phyloP scores from a whole-genome alignment of 129 eudicot genomes.

The Lactuca sativa region DNA sequence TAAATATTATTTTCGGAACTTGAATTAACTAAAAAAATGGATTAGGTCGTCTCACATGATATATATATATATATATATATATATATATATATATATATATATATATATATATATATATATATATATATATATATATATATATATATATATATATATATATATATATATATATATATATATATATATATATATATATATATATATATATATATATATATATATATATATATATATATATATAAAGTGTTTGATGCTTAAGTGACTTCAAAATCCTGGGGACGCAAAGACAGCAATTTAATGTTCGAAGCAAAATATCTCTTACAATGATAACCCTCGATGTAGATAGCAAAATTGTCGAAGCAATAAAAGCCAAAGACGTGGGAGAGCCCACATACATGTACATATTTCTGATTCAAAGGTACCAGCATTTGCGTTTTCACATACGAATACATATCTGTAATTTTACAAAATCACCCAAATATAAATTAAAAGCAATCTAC shows the following conservation, averaged over 20 bases:
- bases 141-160: too few species aligned
- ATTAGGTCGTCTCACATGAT: too few species aligned
- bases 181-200: background rate
- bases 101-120: constrained; percentile 1
- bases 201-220: constrained; percentile 3
- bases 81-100: too few species aligned
- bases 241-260: background rate
- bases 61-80: too few species aligned
- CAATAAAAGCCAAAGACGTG: constrained; percentile 17
- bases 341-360: constrained; percentile 20
- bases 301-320: constrained; percentile 17
- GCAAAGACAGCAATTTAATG: constrained; percentile 16
- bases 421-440: background rate
- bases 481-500: background rate
- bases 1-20: too few species aligned
- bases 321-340: constrained; percentile 14
- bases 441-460: background rate
- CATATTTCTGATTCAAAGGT: constrained; percentile 12
- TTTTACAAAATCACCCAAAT: background rate
- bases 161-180: background rate
- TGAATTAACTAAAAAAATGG: too few species aligned
- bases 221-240: background rate
- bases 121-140: constrained; percentile 2
- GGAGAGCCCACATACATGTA: constrained; percentile 23
- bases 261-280: background rate